Conservation (phyloP, 495 filamentous ascomycete species). For the Podospora australis region DNA sequence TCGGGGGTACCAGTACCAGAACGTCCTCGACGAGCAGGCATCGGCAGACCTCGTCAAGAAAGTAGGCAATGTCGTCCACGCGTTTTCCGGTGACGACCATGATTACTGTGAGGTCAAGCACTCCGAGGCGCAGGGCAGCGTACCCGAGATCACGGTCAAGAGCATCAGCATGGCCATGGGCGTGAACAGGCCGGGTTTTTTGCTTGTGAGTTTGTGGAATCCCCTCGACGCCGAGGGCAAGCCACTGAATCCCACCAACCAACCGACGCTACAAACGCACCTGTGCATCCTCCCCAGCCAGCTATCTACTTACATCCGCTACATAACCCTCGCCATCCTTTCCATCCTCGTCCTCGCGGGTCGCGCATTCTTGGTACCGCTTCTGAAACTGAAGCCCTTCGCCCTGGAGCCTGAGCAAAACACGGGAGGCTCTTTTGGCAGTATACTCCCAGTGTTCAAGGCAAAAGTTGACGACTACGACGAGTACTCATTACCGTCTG, state of each 20-base stretch:
- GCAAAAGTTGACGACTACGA: constrained; percentile 42
- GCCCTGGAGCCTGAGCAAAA: constrained; percentile 32
- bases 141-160: constrained; percentile 91
- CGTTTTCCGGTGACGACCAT: constrained; percentile 96
- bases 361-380: constrained; percentile 52
- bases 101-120: constrained; percentile 93
- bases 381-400: constrained; percentile 38
- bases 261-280: constrained; percentile 70
- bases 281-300: constrained; percentile 90
- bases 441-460: constrained; percentile 38
- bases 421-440: neutral
- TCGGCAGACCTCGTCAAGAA: constrained; percentile 65
- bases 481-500: constrained; percentile 20
- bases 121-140: constrained; percentile 52
- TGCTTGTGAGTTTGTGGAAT: constrained; percentile 87
- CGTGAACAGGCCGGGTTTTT: constrained; percentile 80
- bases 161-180: constrained; percentile 94
- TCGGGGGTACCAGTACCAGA: constrained; percentile 92
- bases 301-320: constrained; percentile 71
- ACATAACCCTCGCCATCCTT: constrained; percentile 54
- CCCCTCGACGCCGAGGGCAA: constrained; percentile 64
- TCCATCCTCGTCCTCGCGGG: constrained; percentile 54
- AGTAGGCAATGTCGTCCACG: constrained; percentile 67
- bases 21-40: constrained; percentile 70
- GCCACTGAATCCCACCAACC: constrained; percentile 36